Conservation (phyloP, 208 protist genomes). For the Leishmania tropica region DNA sequence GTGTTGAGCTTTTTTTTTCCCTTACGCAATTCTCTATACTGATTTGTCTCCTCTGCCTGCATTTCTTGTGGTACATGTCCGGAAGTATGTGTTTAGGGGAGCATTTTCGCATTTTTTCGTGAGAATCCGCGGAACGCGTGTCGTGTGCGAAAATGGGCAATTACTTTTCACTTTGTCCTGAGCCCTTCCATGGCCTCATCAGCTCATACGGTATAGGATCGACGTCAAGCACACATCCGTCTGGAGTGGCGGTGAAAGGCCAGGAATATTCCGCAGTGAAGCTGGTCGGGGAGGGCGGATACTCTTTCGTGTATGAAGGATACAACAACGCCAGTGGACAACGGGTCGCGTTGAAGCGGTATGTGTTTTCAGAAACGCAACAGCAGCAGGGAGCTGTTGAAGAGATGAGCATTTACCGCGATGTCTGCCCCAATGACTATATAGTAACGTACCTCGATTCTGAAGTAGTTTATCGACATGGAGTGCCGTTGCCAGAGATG, state of each 20-base stretch:
- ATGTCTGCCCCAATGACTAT: conserved; percentile 36
- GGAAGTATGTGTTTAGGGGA: background rate
- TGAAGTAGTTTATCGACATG: conserved; percentile 30
- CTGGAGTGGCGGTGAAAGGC: conserved; percentile 46
- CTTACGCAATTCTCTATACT: background rate
- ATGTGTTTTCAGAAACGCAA: conserved; percentile 33
- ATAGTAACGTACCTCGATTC: conserved; percentile 44
- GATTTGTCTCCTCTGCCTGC: no score
- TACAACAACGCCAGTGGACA: conserved; percentile 37
- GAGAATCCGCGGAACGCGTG: background rate
- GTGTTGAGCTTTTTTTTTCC: background rate
- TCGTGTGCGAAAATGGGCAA: conserved; percentile 24
- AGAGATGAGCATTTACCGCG: conserved; percentile 39
- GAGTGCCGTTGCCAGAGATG: conserved; percentile 50
- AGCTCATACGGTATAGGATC: conserved; percentile 13
- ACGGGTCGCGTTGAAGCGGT: conserved; percentile 49
- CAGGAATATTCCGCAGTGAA: conserved; percentile 49
- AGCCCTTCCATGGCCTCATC: conserved; percentile 24
- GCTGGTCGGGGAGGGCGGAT: conserved; percentile 59
- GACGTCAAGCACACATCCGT: conserved; percentile 16
- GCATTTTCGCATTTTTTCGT: background rate
- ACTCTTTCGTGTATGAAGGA: conserved; percentile 64
- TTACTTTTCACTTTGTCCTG: conserved; percentile 32
- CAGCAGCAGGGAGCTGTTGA: conserved; percentile 32
- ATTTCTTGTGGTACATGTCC: background rate